Evolutionary conservation across 1,284 basidiomycete species (phyloP), one percentile per base, ranked within the genome.

Genomic region (Melampsora abietis-canadensis): DNA sequence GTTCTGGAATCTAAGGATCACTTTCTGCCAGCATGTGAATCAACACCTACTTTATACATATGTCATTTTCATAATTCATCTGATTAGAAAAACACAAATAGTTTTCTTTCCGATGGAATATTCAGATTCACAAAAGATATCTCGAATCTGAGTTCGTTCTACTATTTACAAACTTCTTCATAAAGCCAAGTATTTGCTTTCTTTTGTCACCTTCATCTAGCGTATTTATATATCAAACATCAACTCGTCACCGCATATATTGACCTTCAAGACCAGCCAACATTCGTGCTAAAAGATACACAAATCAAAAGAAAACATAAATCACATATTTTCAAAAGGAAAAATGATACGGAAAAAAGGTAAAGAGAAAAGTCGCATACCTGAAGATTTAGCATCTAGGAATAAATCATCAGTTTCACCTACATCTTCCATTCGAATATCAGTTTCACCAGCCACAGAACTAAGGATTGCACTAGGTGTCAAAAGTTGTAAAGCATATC

Each of bases 391-490:
- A 7, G 94, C 93, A 82, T 98, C 94, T 78, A 97, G 85, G 86
- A 98, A 98, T 27, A 98, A 85, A 30, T 77, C 76, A 81, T 93
- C 91, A 76, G 89, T 89, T 85, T 98, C 94, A 27, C 86, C 85
- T 66, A 98, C 88, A 81, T 98, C 95, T 76, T 94, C 90, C 12
- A 89, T 83, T 73, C 88, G 87, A 74, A 98, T 92, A 79, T 94
- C 89, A 30, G 84, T 85, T 76, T 92, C 88, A 2, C 94, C 93
- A 0, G 86, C 86, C 17, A 94, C 83, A 62, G 85, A 85, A 4
- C 92, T 88, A 1, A 97, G 86, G 78, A 98, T 96, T n/a, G 90
- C 90, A 0, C 92, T 92, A 0, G 95, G 95, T 0, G 92, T 91
- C 75, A 98, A 86, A 10, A 98, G 85, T 82, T 98, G 95, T 15